Base-by-base conservation (phyloP, 768 basidiomycete species). In the Tephrocybe sp. region DNA sequence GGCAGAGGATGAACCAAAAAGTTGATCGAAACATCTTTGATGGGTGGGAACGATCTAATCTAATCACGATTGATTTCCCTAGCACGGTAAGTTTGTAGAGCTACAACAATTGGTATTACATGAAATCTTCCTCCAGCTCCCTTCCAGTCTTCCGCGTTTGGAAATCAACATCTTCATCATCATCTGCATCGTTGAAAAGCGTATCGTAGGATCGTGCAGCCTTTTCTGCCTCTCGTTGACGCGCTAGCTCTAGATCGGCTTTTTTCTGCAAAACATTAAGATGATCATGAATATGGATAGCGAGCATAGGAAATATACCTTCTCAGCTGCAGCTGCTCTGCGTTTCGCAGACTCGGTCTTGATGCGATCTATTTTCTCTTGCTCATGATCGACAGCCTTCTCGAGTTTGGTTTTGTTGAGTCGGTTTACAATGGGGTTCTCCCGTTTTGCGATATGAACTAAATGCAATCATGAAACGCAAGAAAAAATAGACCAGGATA, bases 341-440 rank as follows among this genome's bases (percentile, higher is more conserved):
- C 85, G 83, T 22, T 69, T 68, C 1, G 84, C 80, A 39, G 79
- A 84, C 63, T 93, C 92, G 48, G 72, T 71, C 65, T 92, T 94
- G 59, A 92, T 65, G 14, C 96, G 79, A 26, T 92, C 93, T 22
- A 92, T 72, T 19, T 78, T 77, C 58, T 96, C 95, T 58, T 87
- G 83, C 62, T 98, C 96, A 61, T 98, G 95, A 60, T 98, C 91
- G 19, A 97, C 91, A 32, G 79, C 76, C 23, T 75, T 78, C 68
- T 92, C 92, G 45, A 81, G 71, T 61, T 95, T 98, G 12, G 95
- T 98, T 72, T 96, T 97, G 70, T 91, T 94, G 38, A 98, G 72
- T 22, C 95, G 83, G 63, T 98, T 98, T 31, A 98, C 89, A 51
- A 96, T 89, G 3, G 75, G 58, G 63, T 99, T 99, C 57, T 96